phyloP scores from a whole-genome alignment of 768 basidiomycete species.

The Thelephora aurantiotincta region DNA sequence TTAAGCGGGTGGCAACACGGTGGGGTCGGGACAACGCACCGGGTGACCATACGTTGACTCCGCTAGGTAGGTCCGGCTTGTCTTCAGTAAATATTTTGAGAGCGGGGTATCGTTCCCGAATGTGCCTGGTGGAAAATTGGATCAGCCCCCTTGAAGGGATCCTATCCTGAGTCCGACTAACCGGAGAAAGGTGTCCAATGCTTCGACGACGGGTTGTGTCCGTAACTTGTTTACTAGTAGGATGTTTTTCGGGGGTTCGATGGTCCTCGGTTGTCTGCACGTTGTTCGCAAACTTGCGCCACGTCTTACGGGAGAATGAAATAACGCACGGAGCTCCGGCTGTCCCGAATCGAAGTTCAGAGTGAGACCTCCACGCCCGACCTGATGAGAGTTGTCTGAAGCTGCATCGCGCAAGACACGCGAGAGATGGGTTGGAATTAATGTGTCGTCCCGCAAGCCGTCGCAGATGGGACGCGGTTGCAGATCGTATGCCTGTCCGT shows the following conservation, averaged over 20 bases:
- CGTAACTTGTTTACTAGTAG: constrained; percentile 73
- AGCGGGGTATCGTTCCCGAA: constrained; percentile 17
- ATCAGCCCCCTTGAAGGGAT: background rate
- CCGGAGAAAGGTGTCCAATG: constrained; percentile 63
- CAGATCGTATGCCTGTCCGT: too few species aligned
- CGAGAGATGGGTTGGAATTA: too few species aligned
- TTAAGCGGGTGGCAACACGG: constrained; percentile 2
- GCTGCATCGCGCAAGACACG: too few species aligned
- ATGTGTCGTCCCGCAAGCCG: too few species aligned
- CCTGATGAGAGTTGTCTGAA: too few species aligned
- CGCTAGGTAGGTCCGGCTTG: constrained; percentile 34
- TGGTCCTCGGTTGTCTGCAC: constrained; percentile 1
- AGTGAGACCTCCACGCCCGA: too few species aligned
- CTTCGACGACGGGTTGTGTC: constrained; percentile 62
- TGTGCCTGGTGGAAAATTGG: constrained; percentile 10
- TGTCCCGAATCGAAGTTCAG: too few species aligned
- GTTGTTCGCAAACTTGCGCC: too few species aligned
- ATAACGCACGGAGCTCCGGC: too few species aligned
- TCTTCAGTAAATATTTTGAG: constrained; percentile 19
- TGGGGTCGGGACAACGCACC: constrained; percentile 21
- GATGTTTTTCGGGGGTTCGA: constrained; percentile 40
- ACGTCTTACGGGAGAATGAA: too few species aligned
- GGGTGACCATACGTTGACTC: constrained; percentile 41
- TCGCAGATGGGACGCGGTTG: too few species aligned
- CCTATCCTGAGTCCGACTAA: constrained; percentile 18